Percentiles rank a stretch among this genome's conserved stretches.
These are phyloP conservation scores for Colletotrichum sp. DNA, from an alignment of 2,329 filamentous ascomycete species.

Conservation along the genomic window DNA sequence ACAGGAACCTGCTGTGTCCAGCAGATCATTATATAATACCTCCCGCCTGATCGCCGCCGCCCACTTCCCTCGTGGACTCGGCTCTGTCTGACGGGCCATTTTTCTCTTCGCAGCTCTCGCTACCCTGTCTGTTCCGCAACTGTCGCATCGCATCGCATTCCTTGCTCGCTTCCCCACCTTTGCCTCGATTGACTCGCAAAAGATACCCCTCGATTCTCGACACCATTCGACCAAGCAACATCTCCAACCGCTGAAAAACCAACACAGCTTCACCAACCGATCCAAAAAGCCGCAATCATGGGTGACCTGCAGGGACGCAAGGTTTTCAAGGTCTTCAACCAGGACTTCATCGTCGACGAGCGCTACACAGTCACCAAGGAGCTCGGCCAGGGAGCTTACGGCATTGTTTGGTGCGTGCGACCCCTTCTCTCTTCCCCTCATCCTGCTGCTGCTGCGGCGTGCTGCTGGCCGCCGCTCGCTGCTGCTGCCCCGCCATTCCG, in stretches of 20 bases:
- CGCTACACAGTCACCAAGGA: conserved; percentile 99
- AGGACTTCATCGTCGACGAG: conserved; percentile 98
- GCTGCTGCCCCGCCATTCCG: conserved; percentile 22
- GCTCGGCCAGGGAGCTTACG: conserved; percentile 96
- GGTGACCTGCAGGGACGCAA: conserved; percentile 67
- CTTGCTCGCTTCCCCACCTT: conserved; percentile 22
- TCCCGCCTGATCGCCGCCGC: background rate
- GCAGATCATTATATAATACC: conserved; percentile 3
- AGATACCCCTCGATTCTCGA: conserved; percentile 20
- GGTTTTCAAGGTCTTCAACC: conserved; percentile 99
- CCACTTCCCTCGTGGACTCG: background rate
- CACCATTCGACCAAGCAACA: background rate
- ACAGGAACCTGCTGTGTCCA: background rate
- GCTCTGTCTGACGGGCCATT: background rate
- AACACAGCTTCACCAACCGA: background rate
- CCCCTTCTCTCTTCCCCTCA: conserved; percentile 2
- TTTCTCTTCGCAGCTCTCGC: background rate
- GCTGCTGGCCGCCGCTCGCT: background rate
- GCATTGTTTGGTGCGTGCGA: conserved; percentile 86
- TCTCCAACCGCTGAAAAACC: background rate
- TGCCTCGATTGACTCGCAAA: conserved; percentile 17
- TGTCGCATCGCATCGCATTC: conserved; percentile 22
- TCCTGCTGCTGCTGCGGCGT: background rate
- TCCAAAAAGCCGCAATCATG: conserved; percentile 31
- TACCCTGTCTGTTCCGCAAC: conserved; percentile 19